Evolutionary conservation across 139 green algal genomes (phyloP).

Genomic region (Micractinium sp.): DNA sequence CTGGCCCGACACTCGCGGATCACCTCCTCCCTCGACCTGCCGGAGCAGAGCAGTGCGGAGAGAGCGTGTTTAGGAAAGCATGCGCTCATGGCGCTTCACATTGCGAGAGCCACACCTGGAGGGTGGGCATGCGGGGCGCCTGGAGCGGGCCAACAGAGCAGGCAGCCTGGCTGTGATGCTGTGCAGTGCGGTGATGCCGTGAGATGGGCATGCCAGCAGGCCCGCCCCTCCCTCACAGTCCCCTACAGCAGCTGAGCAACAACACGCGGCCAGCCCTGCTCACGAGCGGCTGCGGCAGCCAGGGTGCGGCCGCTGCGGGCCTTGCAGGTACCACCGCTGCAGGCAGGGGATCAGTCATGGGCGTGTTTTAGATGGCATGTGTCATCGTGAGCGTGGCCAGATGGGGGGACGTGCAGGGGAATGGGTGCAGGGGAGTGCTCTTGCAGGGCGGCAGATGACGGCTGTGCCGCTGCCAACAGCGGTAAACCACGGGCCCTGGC

Average conservation of each 20-base stretch:
- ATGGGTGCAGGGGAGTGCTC: background rate
- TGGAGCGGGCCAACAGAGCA: background rate
- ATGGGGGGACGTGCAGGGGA: too few relatives aligned
- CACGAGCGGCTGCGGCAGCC: slow-evolving; percentile 23
- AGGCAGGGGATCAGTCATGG: too few relatives aligned
- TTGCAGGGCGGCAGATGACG: too few relatives aligned
- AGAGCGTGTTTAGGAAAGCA: background rate
- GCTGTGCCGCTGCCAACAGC: too few relatives aligned
- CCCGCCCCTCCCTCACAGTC: background rate
- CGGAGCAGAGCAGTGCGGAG: background rate
- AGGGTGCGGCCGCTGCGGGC: slow-evolving; percentile 25
- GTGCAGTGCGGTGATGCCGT: background rate
- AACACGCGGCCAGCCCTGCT: background rate
- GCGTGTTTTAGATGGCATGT: too few relatives aligned
- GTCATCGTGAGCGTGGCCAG: too few relatives aligned
- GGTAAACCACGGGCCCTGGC: too few relatives aligned
- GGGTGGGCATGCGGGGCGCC: background rate
- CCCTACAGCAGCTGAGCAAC: background rate
- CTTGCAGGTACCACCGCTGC: slow-evolving; percentile 46
- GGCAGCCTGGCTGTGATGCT: background rate
- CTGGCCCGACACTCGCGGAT: background rate
- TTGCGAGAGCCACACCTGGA: too few relatives aligned
- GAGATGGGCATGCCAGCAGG: background rate
- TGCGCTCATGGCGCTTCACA: background rate
- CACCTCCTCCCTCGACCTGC: slow-evolving; percentile 30